Evolutionary conservation across 2,329 filamentous ascomycete species (phyloP).

Genomic region (Drechslera avenae): DNA sequence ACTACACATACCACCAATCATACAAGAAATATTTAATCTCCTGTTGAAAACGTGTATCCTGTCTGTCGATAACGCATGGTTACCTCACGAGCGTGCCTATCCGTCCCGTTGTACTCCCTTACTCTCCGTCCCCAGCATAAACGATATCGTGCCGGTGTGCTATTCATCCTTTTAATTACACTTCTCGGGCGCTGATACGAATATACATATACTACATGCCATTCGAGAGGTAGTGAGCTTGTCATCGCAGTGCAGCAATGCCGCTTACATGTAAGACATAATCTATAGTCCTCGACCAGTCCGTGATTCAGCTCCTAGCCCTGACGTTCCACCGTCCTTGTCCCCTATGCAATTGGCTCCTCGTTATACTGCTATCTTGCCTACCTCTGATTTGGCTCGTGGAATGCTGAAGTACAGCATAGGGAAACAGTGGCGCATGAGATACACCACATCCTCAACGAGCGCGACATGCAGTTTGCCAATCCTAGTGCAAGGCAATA

Average conservation of each 20-base stretch:
- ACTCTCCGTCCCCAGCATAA: background rate
- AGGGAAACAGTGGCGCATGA: background rate
- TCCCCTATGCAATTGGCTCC: background rate
- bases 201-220: background rate
- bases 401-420: background rate
- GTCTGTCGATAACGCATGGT: no score
- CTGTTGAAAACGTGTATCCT: no score
- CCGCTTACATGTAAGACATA: constrained; percentile 2
- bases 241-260: constrained; percentile 1
- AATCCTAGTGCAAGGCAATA: background rate
- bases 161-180: background rate
- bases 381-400: background rate
- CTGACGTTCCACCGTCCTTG: background rate
- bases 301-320: background rate
- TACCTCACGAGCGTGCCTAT: background rate
- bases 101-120: background rate
- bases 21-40: no score
- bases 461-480: background rate
- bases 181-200: background rate
- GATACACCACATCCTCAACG: background rate
- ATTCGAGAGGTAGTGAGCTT: constrained; percentile 1
- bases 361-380: background rate
- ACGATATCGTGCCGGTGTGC: background rate
- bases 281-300: background rate
- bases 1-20: background rate